Evolutionary conservation across 768 basidiomycete genomes (phyloP).

Genomic region (Amanita exitialis): DNA sequence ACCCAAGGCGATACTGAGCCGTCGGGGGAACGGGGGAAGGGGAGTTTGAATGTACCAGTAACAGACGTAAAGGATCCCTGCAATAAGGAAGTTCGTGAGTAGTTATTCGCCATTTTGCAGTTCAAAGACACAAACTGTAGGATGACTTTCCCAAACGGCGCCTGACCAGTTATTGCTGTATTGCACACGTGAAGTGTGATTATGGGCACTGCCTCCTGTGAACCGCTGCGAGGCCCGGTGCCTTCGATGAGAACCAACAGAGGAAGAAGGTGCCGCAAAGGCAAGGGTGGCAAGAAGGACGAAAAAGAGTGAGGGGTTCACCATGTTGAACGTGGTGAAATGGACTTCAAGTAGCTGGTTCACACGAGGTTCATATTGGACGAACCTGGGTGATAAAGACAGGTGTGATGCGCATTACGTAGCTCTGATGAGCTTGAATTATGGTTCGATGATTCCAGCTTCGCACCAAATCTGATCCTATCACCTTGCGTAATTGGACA

Average conservation of each 20-base stretch:
- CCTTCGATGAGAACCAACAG: neutral
- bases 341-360: no score
- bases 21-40: neutral
- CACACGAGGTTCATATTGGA: no score
- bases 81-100: neutral
- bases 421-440: no score
- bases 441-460: no score
- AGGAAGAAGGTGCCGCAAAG: neutral
- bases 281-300: neutral
- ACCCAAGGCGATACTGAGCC: neutral
- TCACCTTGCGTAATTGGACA: no score
- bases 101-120: conserved; percentile 6
- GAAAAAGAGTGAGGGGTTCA: neutral
- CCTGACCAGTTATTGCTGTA: neutral
- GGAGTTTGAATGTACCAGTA: neutral
- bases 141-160: neutral
- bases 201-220: no score
- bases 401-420: no score
- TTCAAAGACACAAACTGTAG: neutral
- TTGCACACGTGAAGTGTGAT: neutral
- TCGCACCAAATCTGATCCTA: no score
- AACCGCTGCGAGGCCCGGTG: neutral
- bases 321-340: neutral
- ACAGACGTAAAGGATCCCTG: neutral
- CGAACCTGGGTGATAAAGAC: no score